Percentiles rank a stretch among this genome's conserved stretches.
Evolutionary conservation across 2,329 filamentous ascomycete species (phyloP).

Genomic region (Arthroderma sp.): DNA sequence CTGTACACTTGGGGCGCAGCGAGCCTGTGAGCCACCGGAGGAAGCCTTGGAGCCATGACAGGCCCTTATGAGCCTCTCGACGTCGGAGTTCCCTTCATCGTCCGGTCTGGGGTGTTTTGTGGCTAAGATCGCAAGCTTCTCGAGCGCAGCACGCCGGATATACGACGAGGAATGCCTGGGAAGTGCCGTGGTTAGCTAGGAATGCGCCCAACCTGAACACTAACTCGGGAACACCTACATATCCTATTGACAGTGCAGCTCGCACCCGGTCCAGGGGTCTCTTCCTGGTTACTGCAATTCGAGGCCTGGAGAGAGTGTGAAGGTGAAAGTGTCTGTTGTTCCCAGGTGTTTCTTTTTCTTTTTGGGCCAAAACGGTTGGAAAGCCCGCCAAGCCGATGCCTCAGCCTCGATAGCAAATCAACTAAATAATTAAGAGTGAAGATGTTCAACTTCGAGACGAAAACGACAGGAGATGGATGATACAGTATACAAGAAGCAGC

Average conservation of each 20-base stretch:
- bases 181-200: not conserved
- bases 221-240: not conserved
- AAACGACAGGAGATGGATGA: too few relatives aligned
- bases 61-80: slow-evolving; percentile 27
- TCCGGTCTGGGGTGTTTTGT: slow-evolving; percentile 23
- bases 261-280: not conserved
- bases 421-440: too few relatives aligned
- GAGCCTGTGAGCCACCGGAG: not conserved
- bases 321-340: not conserved
- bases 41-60: slow-evolving; percentile 9
- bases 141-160: slow-evolving; percentile 28
- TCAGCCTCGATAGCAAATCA: too few relatives aligned
- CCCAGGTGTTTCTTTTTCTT: not conserved
- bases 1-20: slow-evolving; percentile 4
- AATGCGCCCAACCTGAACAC: not conserved
- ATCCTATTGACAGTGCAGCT: not conserved
- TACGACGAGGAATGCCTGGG: slow-evolving; percentile 10
- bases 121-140: slow-evolving; percentile 34
- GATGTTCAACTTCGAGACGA: too few relatives aligned
- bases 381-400: too few relatives aligned
- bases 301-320: not conserved
- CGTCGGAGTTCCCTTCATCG: slow-evolving; percentile 21
- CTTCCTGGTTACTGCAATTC: not conserved
- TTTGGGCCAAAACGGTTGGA: too few relatives aligned
- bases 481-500: too few relatives aligned